Evolutionary conservation across 345 rosid genomes (phyloP).

Genomic region (Citrus sinensis): DNA sequence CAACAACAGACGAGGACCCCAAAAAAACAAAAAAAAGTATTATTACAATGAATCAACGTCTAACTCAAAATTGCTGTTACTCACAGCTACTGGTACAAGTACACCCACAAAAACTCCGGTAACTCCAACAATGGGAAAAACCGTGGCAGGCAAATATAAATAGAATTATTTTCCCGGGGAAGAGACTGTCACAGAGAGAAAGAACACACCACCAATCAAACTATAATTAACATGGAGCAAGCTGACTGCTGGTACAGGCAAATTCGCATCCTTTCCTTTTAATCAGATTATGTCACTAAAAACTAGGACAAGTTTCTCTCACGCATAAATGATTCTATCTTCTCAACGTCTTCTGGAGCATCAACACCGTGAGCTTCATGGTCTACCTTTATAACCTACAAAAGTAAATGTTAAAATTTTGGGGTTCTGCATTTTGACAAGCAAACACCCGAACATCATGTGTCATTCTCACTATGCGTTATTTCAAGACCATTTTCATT

Average conservation of each 20-base stretch:
- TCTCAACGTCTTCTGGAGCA: constrained; percentile 72
- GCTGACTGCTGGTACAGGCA: not conserved
- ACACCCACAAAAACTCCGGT: not conserved
- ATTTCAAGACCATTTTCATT: not conserved
- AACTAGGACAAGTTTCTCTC: constrained; percentile 58
- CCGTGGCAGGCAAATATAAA: not conserved
- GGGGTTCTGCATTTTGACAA: not conserved
- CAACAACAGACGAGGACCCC: not conserved
- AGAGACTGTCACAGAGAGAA: not conserved
- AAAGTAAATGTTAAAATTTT: not conserved
- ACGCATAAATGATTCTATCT: constrained; percentile 77
- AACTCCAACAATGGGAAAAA: not conserved
- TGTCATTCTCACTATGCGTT: not conserved
- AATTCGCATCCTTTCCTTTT: not conserved
- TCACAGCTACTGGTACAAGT: not conserved
- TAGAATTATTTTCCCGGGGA: not conserved
- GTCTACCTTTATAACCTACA: constrained; percentile 87
- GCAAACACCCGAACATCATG: not conserved
- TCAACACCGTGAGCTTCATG: constrained; percentile 95
- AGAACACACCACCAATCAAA: not conserved
- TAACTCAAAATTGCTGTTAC: not conserved
- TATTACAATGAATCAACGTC: not conserved
- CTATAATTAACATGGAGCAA: not conserved
- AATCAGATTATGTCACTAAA: not conserved
- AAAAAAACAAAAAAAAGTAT: too few relatives aligned